Evolutionary conservation across 164 flowering plant species (phyloP).

Genomic region (Vitis vinifera): DNA sequence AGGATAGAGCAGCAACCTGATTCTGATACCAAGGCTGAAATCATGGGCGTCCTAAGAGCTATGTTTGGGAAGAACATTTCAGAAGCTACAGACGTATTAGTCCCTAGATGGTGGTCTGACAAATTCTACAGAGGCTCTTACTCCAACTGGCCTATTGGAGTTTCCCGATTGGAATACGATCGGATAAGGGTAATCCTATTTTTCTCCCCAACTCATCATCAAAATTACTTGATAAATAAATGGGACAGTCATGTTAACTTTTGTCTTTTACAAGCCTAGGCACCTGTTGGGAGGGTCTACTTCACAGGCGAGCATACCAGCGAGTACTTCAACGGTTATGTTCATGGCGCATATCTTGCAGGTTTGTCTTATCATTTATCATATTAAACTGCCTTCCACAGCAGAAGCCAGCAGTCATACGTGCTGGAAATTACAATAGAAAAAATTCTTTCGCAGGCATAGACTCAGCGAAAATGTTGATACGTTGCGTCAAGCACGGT

Average conservation of each 20-base stretch:
- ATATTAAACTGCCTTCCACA: too few relatives aligned
- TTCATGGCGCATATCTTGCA: conserved; percentile 91
- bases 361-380: conserved; percentile 31
- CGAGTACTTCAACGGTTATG: conserved; percentile 84
- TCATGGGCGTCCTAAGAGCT: conserved; percentile 78
- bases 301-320: conserved; percentile 92
- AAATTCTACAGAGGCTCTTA: conserved; percentile 73
- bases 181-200: conserved; percentile 33
- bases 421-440: too few relatives aligned
- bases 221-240: too few relatives aligned
- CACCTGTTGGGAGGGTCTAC: conserved; percentile 74
- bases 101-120: conserved; percentile 98
- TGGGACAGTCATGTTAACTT: too few relatives aligned
- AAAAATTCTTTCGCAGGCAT: too few relatives aligned
- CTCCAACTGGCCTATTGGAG: too few relatives aligned
- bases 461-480: too few relatives aligned
- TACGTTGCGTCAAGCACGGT: too few relatives aligned
- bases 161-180: too few relatives aligned
- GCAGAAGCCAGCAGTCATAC: too few relatives aligned
- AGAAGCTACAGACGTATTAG: conserved; percentile 65
- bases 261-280: conserved; percentile 41
- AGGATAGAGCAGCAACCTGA: conserved; percentile 83
- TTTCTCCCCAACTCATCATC: too few relatives aligned
- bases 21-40: conserved; percentile 68
- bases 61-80: conserved; percentile 88